Base-by-base conservation (phyloP, 208 protist species). In the Trypanosoma avium region DNA sequence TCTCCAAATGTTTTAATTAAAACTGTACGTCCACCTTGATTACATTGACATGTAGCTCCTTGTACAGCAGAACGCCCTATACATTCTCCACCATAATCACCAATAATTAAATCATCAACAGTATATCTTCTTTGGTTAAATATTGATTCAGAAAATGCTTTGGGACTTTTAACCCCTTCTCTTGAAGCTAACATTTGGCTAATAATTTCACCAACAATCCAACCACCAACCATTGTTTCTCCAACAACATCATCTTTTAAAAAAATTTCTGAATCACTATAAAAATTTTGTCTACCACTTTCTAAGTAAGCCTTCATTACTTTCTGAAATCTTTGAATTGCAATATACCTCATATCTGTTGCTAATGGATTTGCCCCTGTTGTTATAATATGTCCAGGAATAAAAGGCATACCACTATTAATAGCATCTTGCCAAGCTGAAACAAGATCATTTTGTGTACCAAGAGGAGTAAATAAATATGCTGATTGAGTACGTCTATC, bases 31-130 rank as follows among this genome's bases (percentile, higher is more conserved):
- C 68, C 68, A 50, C 68, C 68, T 22, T 68, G 58, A 43, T 74
- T 74, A 52, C 68, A 74, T 15, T 46, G 26, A 52, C 62, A 68
- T 9, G 27, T 30, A 15, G 62, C 62, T 10, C 59, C 59, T 1
- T 60, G 40, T 30, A 8, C 13, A 13, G 0, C 47, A 13, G 54
- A 38, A 0, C 4, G n/a, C 33, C 24, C 52, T 8, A 26, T 21
- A 36, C 56, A 67, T 0, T 61, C 45, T 3, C 64, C 71, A 54
- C 64, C 71, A 46, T 52, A 77, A 42, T 60, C 52, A 4, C 71
- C 64, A 50, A 77, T 32, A n/a, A 77, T 47, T 36, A 72, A 15
- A 33, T 72, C 64, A 8, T 67, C 59, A 54, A 70, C 43, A 7
- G 67, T 2, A 30, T 66, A 77, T 15, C 65, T 52, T 5, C 66